Evolutionary conservation across 2,329 filamentous ascomycete species (phyloP).

Genomic region (Fusarium pilosicola): DNA sequence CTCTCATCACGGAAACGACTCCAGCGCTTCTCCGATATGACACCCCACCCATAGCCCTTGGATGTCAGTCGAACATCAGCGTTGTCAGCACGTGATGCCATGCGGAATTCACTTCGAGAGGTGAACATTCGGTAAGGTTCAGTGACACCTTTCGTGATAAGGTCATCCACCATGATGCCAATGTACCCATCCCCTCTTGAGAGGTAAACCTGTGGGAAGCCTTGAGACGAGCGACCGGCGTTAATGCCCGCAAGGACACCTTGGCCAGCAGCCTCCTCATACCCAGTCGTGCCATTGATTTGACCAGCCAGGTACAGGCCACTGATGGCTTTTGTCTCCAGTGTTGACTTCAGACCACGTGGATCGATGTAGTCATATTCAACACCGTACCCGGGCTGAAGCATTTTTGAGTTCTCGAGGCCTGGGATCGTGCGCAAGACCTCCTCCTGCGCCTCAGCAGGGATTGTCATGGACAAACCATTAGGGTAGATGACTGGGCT

Average conservation of each 20-base stretch:
- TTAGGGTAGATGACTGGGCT: constrained; percentile 94
- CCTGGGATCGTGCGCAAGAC: constrained; percentile 89
- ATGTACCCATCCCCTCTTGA: constrained; percentile 92
- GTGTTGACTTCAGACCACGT: constrained; percentile 82
- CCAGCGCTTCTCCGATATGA: constrained; percentile 86
- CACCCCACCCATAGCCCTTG: constrained; percentile 78
- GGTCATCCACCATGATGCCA: constrained; percentile 97
- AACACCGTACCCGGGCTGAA: constrained; percentile 95
- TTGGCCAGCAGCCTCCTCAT: constrained; percentile 96
- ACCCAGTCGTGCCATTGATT: constrained; percentile 98
- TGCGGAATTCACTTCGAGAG: constrained; percentile 91
- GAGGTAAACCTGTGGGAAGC: constrained; percentile 72
- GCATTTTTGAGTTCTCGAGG: constrained; percentile 88
- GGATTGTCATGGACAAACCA: constrained; percentile 96
- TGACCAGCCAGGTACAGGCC: constrained; percentile 94
- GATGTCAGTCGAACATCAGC: constrained; percentile 87
- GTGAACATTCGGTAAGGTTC: constrained; percentile 99
- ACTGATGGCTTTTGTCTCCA: constrained; percentile 91
- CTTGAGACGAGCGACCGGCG: constrained; percentile 81
- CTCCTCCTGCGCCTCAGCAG: constrained; percentile 84
- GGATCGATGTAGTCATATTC: constrained; percentile 99
- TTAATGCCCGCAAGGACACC: constrained; percentile 94
- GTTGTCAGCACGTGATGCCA: constrained; percentile 92
- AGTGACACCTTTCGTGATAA: constrained; percentile 94
- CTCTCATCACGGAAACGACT: constrained; percentile 71